Percentiles rank a stretch among this genome's conserved stretches.
Conservation (phyloP, 345 rosid genomes). For the Dipteronia dyeriana region DNA sequence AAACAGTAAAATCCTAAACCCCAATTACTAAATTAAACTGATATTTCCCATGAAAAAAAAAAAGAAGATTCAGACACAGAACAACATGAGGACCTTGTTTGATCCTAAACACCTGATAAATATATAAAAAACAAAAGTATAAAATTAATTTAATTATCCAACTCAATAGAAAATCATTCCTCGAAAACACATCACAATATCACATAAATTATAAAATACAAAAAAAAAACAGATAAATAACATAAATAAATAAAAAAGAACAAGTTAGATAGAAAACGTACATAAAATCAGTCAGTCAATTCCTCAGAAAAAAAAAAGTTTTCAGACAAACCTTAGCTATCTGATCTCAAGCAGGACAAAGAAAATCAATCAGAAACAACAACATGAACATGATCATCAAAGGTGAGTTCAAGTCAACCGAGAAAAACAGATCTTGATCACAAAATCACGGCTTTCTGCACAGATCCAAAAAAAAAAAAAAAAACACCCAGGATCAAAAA, state of each 20-base stretch:
- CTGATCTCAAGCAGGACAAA: slow-evolving; percentile 11
- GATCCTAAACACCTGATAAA: not conserved
- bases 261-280: slow-evolving; percentile 23
- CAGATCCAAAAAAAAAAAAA: slow-evolving; percentile 40
- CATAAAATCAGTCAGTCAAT: slow-evolving; percentile 25
- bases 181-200: not conserved
- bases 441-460: slow-evolving; percentile 16
- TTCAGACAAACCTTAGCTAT: slow-evolving; percentile 16
- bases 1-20: slow-evolving; percentile 14
- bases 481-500: slow-evolving; percentile 39
- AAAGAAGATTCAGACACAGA: slow-evolving; percentile 15
- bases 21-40: slow-evolving; percentile 2
- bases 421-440: slow-evolving; percentile 50
- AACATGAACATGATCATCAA: slow-evolving; percentile 21
- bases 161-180: slow-evolving; percentile 8
- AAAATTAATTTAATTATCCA: not conserved
- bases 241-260: slow-evolving; percentile 1
- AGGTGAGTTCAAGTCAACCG: not conserved
- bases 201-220: not conserved
- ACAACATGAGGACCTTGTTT: slow-evolving; percentile 3
- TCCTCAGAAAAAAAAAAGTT: slow-evolving; percentile 19
- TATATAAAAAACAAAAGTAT: not conserved
- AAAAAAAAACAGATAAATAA: slow-evolving; percentile 1
- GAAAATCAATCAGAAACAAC: slow-evolving; percentile 7
- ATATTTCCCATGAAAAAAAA: not conserved